Evolutionary conservation across 2,329 filamentous ascomycete species (phyloP).

Genomic region (Paecilomyces dactylethromorphus): DNA sequence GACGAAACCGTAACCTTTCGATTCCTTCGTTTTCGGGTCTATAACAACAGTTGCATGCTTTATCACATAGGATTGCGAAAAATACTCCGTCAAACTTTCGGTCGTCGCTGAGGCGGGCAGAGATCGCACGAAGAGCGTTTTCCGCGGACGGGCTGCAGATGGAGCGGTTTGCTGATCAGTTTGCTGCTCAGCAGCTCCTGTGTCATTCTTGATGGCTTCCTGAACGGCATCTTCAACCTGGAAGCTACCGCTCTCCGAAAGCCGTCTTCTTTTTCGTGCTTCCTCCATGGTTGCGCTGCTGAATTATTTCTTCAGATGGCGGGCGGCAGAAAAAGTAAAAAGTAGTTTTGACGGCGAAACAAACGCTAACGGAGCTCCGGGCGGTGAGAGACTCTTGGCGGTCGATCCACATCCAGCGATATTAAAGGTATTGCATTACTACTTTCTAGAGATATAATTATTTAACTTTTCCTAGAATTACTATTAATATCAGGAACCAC

Average conservation of each 20-base stretch:
- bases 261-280: constrained; percentile 28
- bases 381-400: constrained; percentile 13
- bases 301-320: constrained; percentile 21
- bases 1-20: constrained; percentile 91
- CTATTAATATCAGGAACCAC: not conserved
- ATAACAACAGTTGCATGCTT: constrained; percentile 93
- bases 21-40: constrained; percentile 78
- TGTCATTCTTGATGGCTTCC: constrained; percentile 15
- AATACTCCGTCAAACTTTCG: constrained; percentile 77
- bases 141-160: constrained; percentile 31
- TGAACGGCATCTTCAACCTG: constrained; percentile 14
- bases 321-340: constrained; percentile 27
- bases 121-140: constrained; percentile 85
- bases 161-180: constrained; percentile 6
- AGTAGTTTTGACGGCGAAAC: constrained; percentile 6
- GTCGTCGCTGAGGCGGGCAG: constrained; percentile 72
- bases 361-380: constrained; percentile 8
- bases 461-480: not conserved
- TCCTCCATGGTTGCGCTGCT: constrained; percentile 21
- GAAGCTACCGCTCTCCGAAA: constrained; percentile 21
- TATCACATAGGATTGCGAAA: constrained; percentile 88
- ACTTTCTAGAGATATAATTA: not conserved
- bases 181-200: constrained; percentile 10
- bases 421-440: not conserved
- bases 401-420: not conserved